These are phyloP conservation scores for Crataegus laevigata DNA, from an alignment of 306 rosid species.

Conservation along the genomic window DNA sequence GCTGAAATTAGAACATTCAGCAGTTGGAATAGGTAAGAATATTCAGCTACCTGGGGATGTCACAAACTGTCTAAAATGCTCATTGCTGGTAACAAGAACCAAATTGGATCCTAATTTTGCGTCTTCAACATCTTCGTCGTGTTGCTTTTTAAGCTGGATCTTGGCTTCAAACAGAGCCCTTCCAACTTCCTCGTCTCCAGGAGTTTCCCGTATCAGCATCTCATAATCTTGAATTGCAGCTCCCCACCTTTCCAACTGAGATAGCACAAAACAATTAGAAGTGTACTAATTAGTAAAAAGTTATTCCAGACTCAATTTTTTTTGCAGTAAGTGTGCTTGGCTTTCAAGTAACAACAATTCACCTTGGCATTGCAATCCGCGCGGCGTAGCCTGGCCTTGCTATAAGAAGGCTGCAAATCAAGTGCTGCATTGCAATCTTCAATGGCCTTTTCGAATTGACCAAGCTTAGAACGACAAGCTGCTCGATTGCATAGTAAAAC, in stretches of 20 bases:
- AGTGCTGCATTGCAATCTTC: conserved; percentile 90
- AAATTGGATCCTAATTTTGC: conserved; percentile 77
- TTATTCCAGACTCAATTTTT: not conserved
- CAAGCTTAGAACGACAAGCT: conserved; percentile 84
- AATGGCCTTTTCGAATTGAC: conserved; percentile 83
- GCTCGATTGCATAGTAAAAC: conserved; percentile 87
- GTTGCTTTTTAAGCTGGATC: conserved; percentile 54
- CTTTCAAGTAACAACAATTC: not conserved
- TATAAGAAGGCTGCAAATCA: conserved; percentile 58
- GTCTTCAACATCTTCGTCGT: conserved; percentile 66
- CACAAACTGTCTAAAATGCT: conserved; percentile 71
- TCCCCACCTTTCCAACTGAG: conserved; percentile 85
- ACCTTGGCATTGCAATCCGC: conserved; percentile 92
- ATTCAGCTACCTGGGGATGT: conserved; percentile 65
- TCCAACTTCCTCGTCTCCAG: conserved; percentile 87
- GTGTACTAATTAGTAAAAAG: not conserved
- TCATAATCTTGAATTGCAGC: conserved; percentile 88
- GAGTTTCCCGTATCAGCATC: conserved; percentile 65
- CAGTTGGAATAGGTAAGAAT: too few species aligned
- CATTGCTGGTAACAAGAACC: conserved; percentile 61
- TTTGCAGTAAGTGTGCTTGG: not conserved
- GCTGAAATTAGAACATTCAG: not conserved
- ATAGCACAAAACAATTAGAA: not conserved
- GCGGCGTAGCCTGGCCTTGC: conserved; percentile 83
- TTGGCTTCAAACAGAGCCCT: conserved; percentile 76